phyloP scores from a whole-genome alignment of 352 stramenopile species.

The Globisporangium uncinulatum region DNA sequence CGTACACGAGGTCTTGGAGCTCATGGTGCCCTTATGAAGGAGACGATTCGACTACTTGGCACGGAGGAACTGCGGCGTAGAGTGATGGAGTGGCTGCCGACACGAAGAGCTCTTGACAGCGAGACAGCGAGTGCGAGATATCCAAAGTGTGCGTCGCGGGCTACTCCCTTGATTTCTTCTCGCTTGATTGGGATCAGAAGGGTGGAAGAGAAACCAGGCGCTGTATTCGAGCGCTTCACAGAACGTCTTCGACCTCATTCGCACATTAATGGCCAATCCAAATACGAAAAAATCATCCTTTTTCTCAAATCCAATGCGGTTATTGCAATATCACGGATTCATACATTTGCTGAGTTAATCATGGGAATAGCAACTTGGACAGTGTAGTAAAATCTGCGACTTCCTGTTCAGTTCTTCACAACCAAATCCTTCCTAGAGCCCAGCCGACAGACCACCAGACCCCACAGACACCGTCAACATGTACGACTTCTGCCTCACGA shows the following conservation, averaged over 20 bases:
- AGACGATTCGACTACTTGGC: background rate
- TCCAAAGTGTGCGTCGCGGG: background rate
- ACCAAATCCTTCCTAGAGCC: slow-evolving; percentile 1
- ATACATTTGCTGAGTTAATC: too few species aligned
- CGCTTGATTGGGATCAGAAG: too few species aligned
- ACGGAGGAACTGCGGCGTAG: background rate
- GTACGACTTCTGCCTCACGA: slow-evolving; percentile 87
- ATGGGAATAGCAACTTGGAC: too few species aligned
- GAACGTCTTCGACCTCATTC: background rate
- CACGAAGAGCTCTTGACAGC: background rate
- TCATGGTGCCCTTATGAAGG: slow-evolving; percentile 14
- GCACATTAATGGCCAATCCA: background rate
- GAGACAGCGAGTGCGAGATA: slow-evolving; percentile 6
- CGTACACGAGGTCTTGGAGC: slow-evolving; percentile 36
- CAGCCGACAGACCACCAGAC: background rate
- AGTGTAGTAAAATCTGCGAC: too few species aligned
- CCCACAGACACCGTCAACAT: slow-evolving; percentile 21
- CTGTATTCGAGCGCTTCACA: background rate
- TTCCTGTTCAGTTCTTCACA: background rate
- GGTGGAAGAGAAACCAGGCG: background rate
- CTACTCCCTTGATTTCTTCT: too few species aligned
- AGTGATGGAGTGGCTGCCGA: background rate
- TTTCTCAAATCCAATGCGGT: too few species aligned
- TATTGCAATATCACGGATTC: too few species aligned
- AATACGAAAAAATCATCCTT: background rate